A percentile compares a stretch with the other conserved stretches of the same genome.
Conservation (phyloP, 2,329 filamentous ascomycete species). For the Diaporthe vaccinii region DNA sequence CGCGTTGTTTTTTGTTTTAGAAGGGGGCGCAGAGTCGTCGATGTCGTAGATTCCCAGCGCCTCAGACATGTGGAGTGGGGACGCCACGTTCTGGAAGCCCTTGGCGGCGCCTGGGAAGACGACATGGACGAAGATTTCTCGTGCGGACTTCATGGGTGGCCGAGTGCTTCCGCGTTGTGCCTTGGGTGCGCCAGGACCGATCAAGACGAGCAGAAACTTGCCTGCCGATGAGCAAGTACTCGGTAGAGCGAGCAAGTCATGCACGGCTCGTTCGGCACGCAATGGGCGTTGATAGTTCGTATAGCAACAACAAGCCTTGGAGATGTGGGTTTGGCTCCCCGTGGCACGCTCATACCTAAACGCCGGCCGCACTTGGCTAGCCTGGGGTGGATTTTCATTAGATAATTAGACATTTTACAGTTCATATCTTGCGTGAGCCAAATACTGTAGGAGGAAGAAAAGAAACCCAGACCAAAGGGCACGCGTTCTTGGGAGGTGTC, state of each 20-base stretch:
- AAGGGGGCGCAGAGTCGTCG: background rate
- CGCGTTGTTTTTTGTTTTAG: constrained; percentile 2
- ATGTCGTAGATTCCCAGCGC: constrained; percentile 13
- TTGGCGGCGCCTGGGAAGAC: constrained; percentile 8
- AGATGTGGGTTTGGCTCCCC: background rate
- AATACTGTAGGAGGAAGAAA: no score
- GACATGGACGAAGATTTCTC: background rate
- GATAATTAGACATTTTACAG: constrained; percentile 31
- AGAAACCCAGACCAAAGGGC: background rate
- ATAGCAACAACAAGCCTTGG: constrained; percentile 10
- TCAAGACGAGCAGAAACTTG: constrained; percentile 8
- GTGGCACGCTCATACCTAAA: constrained; percentile 4
- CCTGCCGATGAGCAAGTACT: background rate
- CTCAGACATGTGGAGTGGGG: constrained; percentile 20
- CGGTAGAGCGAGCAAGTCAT: background rate
- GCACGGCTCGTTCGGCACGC: background rate
- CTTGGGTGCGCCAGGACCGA: background rate
- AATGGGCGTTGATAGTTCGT: background rate
- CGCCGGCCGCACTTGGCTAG: constrained; percentile 24
- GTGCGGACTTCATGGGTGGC: background rate
- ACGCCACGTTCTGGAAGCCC: constrained; percentile 30
- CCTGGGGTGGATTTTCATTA: constrained; percentile 16
- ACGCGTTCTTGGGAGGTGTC: constrained; percentile 8
- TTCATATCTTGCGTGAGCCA: background rate
- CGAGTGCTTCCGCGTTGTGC: background rate